Conservation (phyloP, 2,329 filamentous ascomycete genomes). For the Colletotrichum salicis region DNA sequence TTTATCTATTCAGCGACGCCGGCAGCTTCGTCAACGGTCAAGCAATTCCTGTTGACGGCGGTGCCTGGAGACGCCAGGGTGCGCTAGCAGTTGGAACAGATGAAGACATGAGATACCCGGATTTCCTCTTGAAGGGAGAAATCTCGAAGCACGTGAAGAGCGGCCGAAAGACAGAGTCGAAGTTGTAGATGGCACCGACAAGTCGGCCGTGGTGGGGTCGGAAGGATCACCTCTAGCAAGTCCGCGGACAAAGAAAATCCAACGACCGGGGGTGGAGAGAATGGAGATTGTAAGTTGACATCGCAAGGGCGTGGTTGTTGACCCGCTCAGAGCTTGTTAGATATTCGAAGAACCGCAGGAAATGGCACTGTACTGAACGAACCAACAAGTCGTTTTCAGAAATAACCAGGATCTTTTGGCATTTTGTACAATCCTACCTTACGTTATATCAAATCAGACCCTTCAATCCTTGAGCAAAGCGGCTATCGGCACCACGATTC, state of each 20-base stretch:
- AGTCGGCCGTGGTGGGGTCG: background rate
- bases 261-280: constrained; percentile 1
- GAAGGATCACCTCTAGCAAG: background rate
- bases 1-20: constrained; percentile 87
- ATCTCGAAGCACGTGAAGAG: constrained; percentile 48
- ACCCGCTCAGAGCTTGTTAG: constrained; percentile 11
- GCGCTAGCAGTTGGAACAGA: constrained; percentile 59
- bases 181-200: constrained; percentile 47
- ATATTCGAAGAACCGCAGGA: background rate
- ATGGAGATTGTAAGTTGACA: constrained; percentile 16
- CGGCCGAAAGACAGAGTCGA: constrained; percentile 48
- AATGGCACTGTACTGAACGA: constrained; percentile 1
- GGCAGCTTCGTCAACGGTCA: constrained; percentile 89
- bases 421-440: background rate
- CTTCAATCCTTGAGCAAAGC: background rate
- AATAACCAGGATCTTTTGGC: background rate
- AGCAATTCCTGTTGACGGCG: constrained; percentile 78
- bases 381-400: background rate
- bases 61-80: constrained; percentile 64
- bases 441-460: constrained; percentile 3
- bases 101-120: constrained; percentile 61
- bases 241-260: constrained; percentile 5
- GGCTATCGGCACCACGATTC: constrained; percentile 19
- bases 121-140: constrained; percentile 53
- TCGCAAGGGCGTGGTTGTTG: constrained; percentile 8